A percentile compares a stretch with the other conserved stretches of the same genome.
Evolutionary conservation across 1,139 yeast genomes (phyloP).

Genomic region (Zygosaccharomyces sapae): DNA sequence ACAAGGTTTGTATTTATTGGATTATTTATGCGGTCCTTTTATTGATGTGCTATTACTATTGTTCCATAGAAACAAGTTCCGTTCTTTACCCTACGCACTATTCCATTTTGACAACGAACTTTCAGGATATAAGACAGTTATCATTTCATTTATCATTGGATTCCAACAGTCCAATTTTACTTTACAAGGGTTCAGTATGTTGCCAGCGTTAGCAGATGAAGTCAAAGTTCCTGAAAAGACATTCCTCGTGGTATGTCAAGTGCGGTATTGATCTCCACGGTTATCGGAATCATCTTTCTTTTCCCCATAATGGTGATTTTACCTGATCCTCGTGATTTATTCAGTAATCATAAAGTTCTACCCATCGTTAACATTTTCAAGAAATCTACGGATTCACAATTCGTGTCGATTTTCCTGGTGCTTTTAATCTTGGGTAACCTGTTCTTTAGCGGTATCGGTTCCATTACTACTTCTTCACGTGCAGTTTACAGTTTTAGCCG

Average conservation of each 20-base stretch:
- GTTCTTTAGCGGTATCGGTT: slow-evolving; percentile 71
- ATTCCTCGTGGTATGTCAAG: slow-evolving; percentile 74
- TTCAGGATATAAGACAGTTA: slow-evolving; percentile 63
- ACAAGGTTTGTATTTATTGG: slow-evolving; percentile 67
- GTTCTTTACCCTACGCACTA: slow-evolving; percentile 55
- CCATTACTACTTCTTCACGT: slow-evolving; percentile 82
- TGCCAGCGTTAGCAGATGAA: slow-evolving; percentile 79
- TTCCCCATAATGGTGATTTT: slow-evolving; percentile 66
- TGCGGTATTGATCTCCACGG: slow-evolving; percentile 59
- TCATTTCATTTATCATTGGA: slow-evolving; percentile 66
- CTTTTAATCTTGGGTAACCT: slow-evolving; percentile 67
- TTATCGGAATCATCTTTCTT: slow-evolving; percentile 68
- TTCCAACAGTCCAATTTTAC: slow-evolving; percentile 77
- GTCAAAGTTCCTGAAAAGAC: slow-evolving; percentile 68
- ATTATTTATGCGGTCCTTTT: slow-evolving; percentile 66
- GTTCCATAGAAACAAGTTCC: slow-evolving; percentile 54
- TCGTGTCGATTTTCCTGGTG: slow-evolving; percentile 64
- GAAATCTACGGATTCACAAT: slow-evolving; percentile 60
- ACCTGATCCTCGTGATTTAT: slow-evolving; percentile 55
- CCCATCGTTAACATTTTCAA: slow-evolving; percentile 59
- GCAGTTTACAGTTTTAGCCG: slow-evolving; percentile 84
- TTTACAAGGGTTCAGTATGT: slow-evolving; percentile 76
- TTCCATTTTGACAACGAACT: slow-evolving; percentile 67
- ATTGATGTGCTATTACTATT: slow-evolving; percentile 60
- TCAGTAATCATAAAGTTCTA: slow-evolving; percentile 62